Evolutionary conservation across 2,329 filamentous ascomycete genomes (phyloP), one percentile per base, ranked within the genome.

Genomic region (Calonectria montana): DNA sequence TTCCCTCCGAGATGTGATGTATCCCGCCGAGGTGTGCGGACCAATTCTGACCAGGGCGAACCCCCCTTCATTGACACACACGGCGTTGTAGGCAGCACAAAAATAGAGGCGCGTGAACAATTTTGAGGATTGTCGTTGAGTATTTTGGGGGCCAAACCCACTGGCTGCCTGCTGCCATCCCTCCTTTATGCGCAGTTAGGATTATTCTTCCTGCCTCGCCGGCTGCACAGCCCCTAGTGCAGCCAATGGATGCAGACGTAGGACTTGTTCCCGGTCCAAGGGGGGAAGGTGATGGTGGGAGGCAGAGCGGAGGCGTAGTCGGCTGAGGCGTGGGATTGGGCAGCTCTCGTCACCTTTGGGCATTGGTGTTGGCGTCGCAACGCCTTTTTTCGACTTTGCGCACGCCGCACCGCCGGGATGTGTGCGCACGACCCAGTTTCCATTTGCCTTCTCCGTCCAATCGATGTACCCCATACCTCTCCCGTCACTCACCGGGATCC

Each of bases 321-420:
- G 65, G 61, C 45, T 65, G 71, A 73, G 76, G 75, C 75, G 76
- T 76, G 75, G 64, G 72, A 78, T 77, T 78, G 76, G 76, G 76
- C 76, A 78, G 78, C 78, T 74, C 70, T 76, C 69, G 29, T 74
- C 67, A 69, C 62, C 67, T 69, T 76, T 73, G 65, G 74, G 72
- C 71, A 69, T 69, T 78, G 75, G 63, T 76, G 75, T 71, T 72
- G 73, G 75, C 74, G 73, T 77, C 73, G 71, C 77, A 75, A 76
- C 75, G 74, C 73, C 74, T 73, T 77, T 73, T 67, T 71, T 79
- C 72, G 66, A 74, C 75, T 73, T 77, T 80, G 72, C 73, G 76
- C 67, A 78, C 69, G 71, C 76, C 76, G 74, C 65, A 71, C 67
- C 73, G 72, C 70, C 76, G 75, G 76, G 70, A 72, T 75, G 53